Evolutionary conservation across 2,329 filamentous ascomycete species (phyloP).

Genomic region (Arachnomyces sp.): DNA sequence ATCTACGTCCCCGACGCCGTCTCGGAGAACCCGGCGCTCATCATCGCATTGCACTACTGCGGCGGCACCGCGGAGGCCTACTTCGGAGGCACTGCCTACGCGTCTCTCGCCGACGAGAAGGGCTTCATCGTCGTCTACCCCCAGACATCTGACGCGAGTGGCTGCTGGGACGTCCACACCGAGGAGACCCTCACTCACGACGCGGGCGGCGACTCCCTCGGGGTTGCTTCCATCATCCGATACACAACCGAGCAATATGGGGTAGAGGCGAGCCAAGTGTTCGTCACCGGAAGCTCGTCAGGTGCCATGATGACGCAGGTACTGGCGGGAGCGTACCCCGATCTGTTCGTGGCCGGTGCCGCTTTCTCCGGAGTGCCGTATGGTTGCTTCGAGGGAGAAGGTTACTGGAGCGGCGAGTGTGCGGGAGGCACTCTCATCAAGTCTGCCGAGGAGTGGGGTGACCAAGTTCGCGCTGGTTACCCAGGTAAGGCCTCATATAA

Average conservation of each 20-base stretch:
- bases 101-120: conserved; percentile 37
- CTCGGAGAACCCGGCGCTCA: conserved; percentile 38
- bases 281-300: conserved; percentile 46
- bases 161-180: conserved; percentile 52
- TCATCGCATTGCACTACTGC: conserved; percentile 50
- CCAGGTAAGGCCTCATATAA: conserved; percentile 11
- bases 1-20: conserved; percentile 40
- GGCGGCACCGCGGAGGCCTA: conserved; percentile 26
- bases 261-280: conserved; percentile 45
- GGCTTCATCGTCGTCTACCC: conserved; percentile 45
- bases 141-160: conserved; percentile 38
- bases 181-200: conserved; percentile 44
- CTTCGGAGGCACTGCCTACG: conserved; percentile 45
- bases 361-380: conserved; percentile 47
- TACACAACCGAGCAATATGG: conserved; percentile 47
- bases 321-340: conserved; percentile 44
- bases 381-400: conserved; percentile 40
- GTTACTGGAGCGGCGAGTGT: conserved; percentile 47
- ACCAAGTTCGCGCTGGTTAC: conserved; percentile 24
- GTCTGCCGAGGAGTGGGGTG: conserved; percentile 32
- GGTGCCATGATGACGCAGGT: conserved; percentile 52
- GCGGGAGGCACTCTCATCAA: conserved; percentile 40
- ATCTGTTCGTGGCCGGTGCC: conserved; percentile 44
- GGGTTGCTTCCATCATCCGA: conserved; percentile 52
- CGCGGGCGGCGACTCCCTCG: conserved; percentile 49